A percentile compares a stretch with the other conserved stretches of the same genome.
Evolutionary conservation across 148 eudicot species (phyloP).

Genomic region (Cornus controversa): DNA sequence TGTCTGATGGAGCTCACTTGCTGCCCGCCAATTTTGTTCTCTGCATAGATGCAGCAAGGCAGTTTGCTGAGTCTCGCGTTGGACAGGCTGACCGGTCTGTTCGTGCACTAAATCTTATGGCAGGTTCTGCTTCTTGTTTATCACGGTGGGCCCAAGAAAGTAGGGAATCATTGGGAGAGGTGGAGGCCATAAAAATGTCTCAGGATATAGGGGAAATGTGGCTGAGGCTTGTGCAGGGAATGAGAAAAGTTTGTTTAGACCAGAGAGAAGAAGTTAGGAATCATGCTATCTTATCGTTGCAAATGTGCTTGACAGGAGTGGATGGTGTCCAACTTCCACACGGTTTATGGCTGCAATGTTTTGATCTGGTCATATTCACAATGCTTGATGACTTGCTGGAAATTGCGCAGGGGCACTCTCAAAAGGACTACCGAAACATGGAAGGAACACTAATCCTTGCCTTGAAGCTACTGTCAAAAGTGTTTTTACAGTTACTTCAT

Average conservation of each 20-base stretch:
- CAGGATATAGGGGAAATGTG: constrained; percentile 85
- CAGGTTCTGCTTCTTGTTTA: constrained; percentile 57
- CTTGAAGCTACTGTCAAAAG: constrained; percentile 60
- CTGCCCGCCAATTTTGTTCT: constrained; percentile 65
- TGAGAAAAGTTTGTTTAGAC: constrained; percentile 80
- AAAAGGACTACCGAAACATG: constrained; percentile 71
- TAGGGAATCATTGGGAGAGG: constrained; percentile 47
- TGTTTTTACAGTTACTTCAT: constrained; percentile 49
- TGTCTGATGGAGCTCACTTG: constrained; percentile 73
- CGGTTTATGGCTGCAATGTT: constrained; percentile 69
- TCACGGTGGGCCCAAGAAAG: constrained; percentile 52
- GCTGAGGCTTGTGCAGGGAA: constrained; percentile 75
- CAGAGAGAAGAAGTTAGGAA: constrained; percentile 81
- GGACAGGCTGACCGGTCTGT: constrained; percentile 64
- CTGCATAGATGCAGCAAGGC: constrained; percentile 63
- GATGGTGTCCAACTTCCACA: constrained; percentile 48
- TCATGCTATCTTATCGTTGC: constrained; percentile 60
- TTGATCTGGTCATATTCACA: constrained; percentile 70
- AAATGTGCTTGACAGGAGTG: constrained; percentile 53
- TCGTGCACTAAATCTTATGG: constrained; percentile 68
- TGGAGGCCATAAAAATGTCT: constrained; percentile 53
- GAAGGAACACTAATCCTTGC: constrained; percentile 64
- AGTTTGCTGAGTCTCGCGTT: constrained; percentile 78
- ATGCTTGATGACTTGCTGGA: constrained; percentile 72
- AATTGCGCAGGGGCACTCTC: constrained; percentile 62